Evolutionary conservation across 2,329 filamentous ascomycete species (phyloP).

Genomic region (Paecilomyces variotii): DNA sequence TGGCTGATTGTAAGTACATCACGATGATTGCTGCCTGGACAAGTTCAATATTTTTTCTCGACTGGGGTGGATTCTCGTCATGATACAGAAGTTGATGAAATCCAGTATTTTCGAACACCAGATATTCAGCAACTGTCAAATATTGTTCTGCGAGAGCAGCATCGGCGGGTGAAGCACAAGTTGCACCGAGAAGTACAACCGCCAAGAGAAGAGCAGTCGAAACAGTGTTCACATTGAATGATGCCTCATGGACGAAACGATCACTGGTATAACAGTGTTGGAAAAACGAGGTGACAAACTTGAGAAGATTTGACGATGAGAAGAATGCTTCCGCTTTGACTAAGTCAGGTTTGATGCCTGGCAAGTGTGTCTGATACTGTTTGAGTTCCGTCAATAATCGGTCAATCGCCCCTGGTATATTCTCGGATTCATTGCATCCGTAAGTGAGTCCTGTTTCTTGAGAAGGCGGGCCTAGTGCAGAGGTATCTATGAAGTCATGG

Average conservation of each 20-base stretch:
- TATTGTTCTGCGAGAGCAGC: background rate
- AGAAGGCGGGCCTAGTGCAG: background rate
- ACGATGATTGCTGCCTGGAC: background rate
- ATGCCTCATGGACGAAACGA: background rate
- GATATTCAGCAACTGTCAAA: background rate
- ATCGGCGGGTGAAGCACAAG: background rate
- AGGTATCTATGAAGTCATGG: background rate
- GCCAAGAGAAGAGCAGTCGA: background rate
- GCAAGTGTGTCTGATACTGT: background rate
- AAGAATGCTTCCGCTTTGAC: background rate
- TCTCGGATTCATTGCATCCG: background rate
- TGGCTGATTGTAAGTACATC: background rate
- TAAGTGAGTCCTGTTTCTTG: background rate
- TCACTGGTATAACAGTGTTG: background rate
- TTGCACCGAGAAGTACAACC: background rate
- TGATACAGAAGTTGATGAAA: background rate
- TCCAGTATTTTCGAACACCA: background rate
- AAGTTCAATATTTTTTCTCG: background rate
- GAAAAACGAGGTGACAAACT: background rate
- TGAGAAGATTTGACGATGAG: background rate
- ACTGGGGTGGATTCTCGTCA: background rate
- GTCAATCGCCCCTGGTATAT: background rate
- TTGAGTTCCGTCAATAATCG: background rate
- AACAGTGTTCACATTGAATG: background rate
- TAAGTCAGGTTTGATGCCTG: background rate